Conservation (phyloP, 352 stramenopile genomes). For the Globisporangium barbulae region DNA sequence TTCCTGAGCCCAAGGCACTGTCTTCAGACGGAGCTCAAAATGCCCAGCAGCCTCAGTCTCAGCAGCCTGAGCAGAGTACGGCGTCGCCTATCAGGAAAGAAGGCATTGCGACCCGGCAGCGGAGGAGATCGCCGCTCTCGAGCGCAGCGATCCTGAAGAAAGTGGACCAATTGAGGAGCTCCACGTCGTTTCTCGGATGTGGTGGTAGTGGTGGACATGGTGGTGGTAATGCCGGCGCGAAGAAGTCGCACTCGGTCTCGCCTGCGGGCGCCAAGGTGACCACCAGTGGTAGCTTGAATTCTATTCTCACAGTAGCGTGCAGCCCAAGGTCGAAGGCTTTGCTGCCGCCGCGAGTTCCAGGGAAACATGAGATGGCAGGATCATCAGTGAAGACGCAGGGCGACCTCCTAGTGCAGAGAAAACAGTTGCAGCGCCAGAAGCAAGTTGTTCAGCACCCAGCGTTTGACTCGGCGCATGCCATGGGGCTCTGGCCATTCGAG, state of each 20-base stretch:
- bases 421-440: neutral
- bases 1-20: neutral
- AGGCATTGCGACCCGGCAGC: constrained; percentile 7
- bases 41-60: neutral
- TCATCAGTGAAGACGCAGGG: constrained; percentile 7
- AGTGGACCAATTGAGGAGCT: constrained; percentile 14
- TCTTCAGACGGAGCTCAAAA: neutral
- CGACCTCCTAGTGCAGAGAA: constrained; percentile 10
- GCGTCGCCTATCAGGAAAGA: neutral
- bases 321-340: neutral
- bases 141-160: constrained; percentile 12
- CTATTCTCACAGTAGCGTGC: neutral
- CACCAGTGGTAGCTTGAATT: no score
- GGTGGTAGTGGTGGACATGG: neutral
- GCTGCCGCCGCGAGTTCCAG: constrained; percentile 18
- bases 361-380: neutral
- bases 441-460: neutral
- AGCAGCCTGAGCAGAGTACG: neutral
- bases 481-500: constrained; percentile 11
- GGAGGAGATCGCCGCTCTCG: constrained; percentile 11
- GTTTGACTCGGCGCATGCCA: neutral
- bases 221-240: neutral
- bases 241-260: constrained; percentile 15
- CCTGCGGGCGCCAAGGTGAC: neutral
- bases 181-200: neutral